phyloP scores from a whole-genome alignment of 2,329 filamentous ascomycete genomes.

The Beauveria sp. region DNA sequence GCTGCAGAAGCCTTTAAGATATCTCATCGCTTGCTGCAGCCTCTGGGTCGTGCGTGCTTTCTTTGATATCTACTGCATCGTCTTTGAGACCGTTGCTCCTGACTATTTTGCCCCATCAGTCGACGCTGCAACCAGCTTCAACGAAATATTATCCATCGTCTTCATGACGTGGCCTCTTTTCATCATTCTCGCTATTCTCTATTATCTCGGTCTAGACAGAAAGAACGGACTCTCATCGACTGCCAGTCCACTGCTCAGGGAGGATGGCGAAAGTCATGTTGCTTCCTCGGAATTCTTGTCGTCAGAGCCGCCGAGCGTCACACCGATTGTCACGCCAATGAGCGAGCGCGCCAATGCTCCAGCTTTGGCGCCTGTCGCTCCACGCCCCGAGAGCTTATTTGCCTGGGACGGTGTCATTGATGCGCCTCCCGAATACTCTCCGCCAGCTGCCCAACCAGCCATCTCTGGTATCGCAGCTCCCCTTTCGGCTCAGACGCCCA shows the following conservation, averaged over 20 bases:
- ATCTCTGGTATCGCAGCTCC: background rate
- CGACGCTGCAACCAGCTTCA: constrained; percentile 9
- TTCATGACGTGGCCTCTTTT: constrained; percentile 19
- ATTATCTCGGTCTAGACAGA: constrained; percentile 20
- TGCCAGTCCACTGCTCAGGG: constrained; percentile 14
- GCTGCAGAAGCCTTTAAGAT: constrained; percentile 12
- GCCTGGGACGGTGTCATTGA: constrained; percentile 4
- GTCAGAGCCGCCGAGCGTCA: background rate
- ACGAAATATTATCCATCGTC: constrained; percentile 4
- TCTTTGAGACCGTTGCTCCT: constrained; percentile 13
- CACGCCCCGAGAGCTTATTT: constrained; percentile 1
- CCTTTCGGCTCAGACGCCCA: background rate
- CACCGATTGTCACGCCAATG: constrained; percentile 6
- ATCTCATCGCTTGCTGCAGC: constrained; percentile 17
- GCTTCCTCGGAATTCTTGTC: background rate
- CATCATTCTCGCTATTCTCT: constrained; percentile 18
- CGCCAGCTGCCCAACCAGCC: background rate
- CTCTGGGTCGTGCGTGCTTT: constrained; percentile 20
- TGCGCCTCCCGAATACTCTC: constrained; percentile 11
- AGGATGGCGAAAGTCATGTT: constrained; percentile 5
- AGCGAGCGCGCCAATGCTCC: background rate
- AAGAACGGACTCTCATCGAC: constrained; percentile 21
- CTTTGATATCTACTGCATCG: constrained; percentile 18
- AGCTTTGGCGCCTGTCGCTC: background rate
- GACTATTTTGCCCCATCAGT: background rate